These are phyloP conservation scores for Clonostachys rhizophaga DNA, from an alignment of 2,329 filamentous ascomycete genomes.

Conservation along the genomic window DNA sequence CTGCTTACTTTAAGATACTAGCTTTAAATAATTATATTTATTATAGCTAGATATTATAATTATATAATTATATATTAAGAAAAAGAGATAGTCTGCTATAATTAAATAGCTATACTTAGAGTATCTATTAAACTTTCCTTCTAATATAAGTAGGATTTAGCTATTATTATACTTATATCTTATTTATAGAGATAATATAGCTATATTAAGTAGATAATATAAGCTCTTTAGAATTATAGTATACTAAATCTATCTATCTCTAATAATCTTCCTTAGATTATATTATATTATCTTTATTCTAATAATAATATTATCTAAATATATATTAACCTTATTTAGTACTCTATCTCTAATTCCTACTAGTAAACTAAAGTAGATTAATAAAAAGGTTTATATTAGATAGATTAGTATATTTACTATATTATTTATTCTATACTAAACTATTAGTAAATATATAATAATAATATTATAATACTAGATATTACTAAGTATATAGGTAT, in stretches of 20 bases:
- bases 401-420: conserved; percentile 5
- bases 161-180: too few relatives aligned
- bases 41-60: too few relatives aligned
- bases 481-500: conserved; percentile 6
- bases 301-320: conserved; percentile 12
- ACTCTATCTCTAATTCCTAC: conserved; percentile 19
- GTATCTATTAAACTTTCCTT: too few relatives aligned
- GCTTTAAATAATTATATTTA: too few relatives aligned
- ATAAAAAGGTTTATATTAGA: conserved; percentile 8
- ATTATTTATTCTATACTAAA: conserved; percentile 7
- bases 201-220: too few relatives aligned
- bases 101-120: too few relatives aligned
- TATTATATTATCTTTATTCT: conserved; percentile 12
- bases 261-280: conserved; percentile 9
- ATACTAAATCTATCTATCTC: not conserved
- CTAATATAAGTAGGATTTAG: too few relatives aligned
- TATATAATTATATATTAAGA: too few relatives aligned
- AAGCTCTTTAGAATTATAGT: too few relatives aligned
- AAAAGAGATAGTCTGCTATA: too few relatives aligned
- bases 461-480: conserved; percentile 8
- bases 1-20: too few relatives aligned
- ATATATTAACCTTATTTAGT: conserved; percentile 8
- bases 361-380: conserved; percentile 6
- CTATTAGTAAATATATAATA: conserved; percentile 7
- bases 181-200: too few relatives aligned